phyloP scores from a whole-genome alignment of 1,284 basidiomycete genomes.

The Moesziomyces globuligerus region DNA sequence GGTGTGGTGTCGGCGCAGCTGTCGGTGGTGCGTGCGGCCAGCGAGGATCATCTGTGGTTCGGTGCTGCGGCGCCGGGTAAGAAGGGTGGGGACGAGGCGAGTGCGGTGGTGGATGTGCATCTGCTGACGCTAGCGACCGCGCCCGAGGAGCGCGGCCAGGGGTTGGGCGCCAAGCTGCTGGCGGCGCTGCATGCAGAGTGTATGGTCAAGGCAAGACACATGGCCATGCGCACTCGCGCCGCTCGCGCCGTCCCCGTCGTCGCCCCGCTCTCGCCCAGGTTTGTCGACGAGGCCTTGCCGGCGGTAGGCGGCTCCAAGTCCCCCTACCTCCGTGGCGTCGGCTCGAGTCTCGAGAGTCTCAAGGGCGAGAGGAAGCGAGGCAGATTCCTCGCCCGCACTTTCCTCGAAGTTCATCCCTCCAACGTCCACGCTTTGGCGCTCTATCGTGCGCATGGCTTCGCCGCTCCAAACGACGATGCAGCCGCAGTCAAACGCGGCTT shows the following conservation, averaged over 20 bases:
- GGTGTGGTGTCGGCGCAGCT: slow-evolving; percentile 54
- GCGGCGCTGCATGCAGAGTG: slow-evolving; percentile 45
- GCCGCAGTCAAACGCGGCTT: slow-evolving; percentile 35
- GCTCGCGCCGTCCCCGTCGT: slow-evolving; percentile 7
- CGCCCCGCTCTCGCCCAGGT: slow-evolving; percentile 12
- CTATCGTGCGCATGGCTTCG: slow-evolving; percentile 46
- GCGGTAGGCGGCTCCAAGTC: not conserved
- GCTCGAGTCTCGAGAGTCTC: not conserved
- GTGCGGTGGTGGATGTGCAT: slow-evolving; percentile 41
- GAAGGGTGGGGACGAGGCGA: slow-evolving; percentile 14
- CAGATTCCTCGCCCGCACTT: slow-evolving; percentile 20
- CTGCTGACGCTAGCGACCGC: slow-evolving; percentile 53
- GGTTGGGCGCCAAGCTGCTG: slow-evolving; percentile 52
- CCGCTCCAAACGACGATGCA: slow-evolving; percentile 10
- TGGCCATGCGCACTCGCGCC: slow-evolving; percentile 22
- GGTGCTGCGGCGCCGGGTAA: not conserved
- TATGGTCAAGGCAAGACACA: slow-evolving; percentile 21
- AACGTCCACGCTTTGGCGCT: slow-evolving; percentile 46
- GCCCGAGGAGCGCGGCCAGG: slow-evolving; percentile 53
- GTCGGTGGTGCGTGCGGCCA: slow-evolving; percentile 13
- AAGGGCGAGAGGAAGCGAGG: not conserved
- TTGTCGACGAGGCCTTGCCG: slow-evolving; percentile 15
- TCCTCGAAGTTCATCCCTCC: slow-evolving; percentile 55
- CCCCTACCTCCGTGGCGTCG: not conserved
- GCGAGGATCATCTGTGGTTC: slow-evolving; percentile 22